A percentile compares a stretch with the other conserved stretches of the same genome.
Conservation (phyloP, 805 yeast genomes). For the Cyberlindnera maclurae region DNA sequence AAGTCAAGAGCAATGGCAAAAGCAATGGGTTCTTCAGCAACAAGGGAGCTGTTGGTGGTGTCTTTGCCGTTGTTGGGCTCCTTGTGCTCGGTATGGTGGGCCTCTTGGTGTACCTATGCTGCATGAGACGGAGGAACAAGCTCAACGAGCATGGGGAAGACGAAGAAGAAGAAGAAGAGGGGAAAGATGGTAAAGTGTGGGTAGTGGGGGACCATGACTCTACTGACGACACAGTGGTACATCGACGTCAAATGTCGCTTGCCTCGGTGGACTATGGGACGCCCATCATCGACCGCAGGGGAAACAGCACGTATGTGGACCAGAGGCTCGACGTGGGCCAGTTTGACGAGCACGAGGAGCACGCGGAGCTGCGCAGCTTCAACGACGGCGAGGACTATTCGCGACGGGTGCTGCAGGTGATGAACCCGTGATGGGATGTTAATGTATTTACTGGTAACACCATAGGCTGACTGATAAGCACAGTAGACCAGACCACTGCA, state of each 20-base stretch:
- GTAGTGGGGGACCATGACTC: background rate
- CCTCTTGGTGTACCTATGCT: conserved; percentile 36
- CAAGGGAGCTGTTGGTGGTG: conserved; percentile 74
- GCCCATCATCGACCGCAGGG: conserved; percentile 14
- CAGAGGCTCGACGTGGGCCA: conserved; percentile 54
- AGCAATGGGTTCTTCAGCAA: conserved; percentile 46
- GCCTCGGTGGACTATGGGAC: conserved; percentile 12
- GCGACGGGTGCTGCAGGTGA: conserved; percentile 46
- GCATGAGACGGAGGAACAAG: background rate
- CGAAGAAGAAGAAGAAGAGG: background rate
- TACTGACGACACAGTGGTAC: conserved; percentile 8
- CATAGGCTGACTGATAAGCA: too few species aligned
- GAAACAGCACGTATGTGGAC: conserved; percentile 35
- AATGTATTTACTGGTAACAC: too few species aligned
- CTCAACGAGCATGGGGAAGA: background rate
- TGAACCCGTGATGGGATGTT: conserved; percentile 37
- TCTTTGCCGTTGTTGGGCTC: conserved; percentile 68
- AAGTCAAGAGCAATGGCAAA: too few species aligned
- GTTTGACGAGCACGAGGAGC: conserved; percentile 34
- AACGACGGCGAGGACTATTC: conserved; percentile 54
- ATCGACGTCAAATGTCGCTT: conserved; percentile 5
- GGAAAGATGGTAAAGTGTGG: too few species aligned
- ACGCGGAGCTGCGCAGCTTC: conserved; percentile 29
- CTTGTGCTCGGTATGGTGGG: conserved; percentile 40
- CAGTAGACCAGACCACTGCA: too few species aligned